A percentile compares a stretch with the other conserved stretches of the same genome.
phyloP scores from a whole-genome alignment of 805 yeast species.

The Metschnikowia anglica region DNA sequence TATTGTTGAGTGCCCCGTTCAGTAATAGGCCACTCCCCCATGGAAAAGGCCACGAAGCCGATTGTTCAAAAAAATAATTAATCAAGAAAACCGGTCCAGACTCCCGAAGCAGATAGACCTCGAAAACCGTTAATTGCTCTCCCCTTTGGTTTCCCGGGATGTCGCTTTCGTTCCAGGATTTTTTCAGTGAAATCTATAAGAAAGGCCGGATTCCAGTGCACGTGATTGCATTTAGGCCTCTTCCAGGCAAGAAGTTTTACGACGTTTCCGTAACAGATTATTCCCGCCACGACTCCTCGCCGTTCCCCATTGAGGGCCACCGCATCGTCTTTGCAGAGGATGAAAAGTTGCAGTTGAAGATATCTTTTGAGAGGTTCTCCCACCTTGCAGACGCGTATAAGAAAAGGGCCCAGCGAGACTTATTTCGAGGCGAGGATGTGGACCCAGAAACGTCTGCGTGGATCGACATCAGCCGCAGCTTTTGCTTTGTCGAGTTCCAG shows the following conservation, averaged over 20 bases:
- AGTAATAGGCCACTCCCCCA: too few species aligned
- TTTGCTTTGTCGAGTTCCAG: slow-evolving; percentile 12
- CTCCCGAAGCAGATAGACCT: neutral
- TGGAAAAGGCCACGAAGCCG: too few species aligned
- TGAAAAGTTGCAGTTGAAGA: slow-evolving; percentile 4
- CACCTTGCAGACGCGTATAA: slow-evolving; percentile 9
- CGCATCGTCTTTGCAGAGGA: slow-evolving; percentile 4
- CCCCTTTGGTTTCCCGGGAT: neutral
- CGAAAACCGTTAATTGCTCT: neutral
- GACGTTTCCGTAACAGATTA: slow-evolving; percentile 19
- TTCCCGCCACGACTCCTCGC: slow-evolving; percentile 1
- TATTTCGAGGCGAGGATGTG: slow-evolving; percentile 14
- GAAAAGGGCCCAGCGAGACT: slow-evolving; percentile 1
- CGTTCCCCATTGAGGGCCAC: slow-evolving; percentile 5
- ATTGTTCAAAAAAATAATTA: too few species aligned
- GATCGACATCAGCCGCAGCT: slow-evolving; percentile 11
- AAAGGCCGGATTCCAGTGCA: slow-evolving; percentile 13
- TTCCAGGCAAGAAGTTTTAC: slow-evolving; percentile 5
- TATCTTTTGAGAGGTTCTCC: slow-evolving; percentile 4
- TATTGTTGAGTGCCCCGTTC: too few species aligned
- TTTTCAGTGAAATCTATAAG: slow-evolving; percentile 7
- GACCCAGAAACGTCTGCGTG: slow-evolving; percentile 7
- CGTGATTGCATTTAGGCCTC: slow-evolving; percentile 16
- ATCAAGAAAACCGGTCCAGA: too few species aligned
- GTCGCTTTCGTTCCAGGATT: slow-evolving; percentile 8